Evolutionary conservation across 2,329 filamentous ascomycete genomes (phyloP), one percentile per base, ranked within the genome.

Genomic region (Emergomyces africanus): DNA sequence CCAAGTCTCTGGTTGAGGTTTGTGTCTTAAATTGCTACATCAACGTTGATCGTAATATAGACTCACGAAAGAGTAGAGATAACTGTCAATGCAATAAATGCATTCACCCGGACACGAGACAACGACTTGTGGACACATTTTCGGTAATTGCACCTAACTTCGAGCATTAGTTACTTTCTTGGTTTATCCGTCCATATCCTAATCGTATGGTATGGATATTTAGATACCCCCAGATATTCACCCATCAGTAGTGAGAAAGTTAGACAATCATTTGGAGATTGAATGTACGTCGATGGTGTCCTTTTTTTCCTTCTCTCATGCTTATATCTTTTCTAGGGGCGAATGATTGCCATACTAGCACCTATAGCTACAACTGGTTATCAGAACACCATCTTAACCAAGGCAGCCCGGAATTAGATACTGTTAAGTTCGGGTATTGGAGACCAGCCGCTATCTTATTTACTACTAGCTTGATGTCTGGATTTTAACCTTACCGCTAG

Each of bases 1-100:
- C 55, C 60, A 9, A 57, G 53, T 48, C 20, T 64, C 10, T 64
- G 61, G 61, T 54, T 64, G 53, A 63, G 61, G 61, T 63, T 57
- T 33, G 57, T 41, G 35, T 18, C 23, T 5, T 30, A 15, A n/a
- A 37, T 35, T 46, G 28, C 15, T 23, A 39, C 33, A 23, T 30
- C 25, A 14, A 9, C 18, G 18, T 42, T 35, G n/a, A 2, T n/a
- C 28, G 20, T 9, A 20, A 41, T 33, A 53, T 53, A n/a, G n/a
- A 39, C 57, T 58, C 30, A 53, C 46, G 2, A 20, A 20, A 4
- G 14, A 33, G 2, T 10, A 85, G 87, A 62, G 87, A 90, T 66
- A 87, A 89, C 66, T 91, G 88, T 67, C 85, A 83, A 60, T 91
- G 87, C 68, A 66, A 71, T 1, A 70, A 75, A 61, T 90, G 88